phyloP scores from a whole-genome alignment of 495 filamentous ascomycete genomes.

The Neurospora tetrasperma region DNA sequence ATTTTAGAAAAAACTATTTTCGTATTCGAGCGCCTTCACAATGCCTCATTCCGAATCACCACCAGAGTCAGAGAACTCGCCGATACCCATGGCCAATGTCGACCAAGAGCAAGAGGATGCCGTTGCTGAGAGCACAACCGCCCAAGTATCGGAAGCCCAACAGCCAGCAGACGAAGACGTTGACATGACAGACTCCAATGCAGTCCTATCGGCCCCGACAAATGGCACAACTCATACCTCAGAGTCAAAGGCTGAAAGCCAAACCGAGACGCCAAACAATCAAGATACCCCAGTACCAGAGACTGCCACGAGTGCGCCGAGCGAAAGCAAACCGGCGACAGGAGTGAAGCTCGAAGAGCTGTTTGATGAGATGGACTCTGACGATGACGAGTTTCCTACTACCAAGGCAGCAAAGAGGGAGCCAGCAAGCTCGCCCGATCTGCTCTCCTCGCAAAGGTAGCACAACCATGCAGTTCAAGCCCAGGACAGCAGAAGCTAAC shows the following conservation, averaged over 20 bases:
- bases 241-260: background rate
- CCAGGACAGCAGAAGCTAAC: background rate
- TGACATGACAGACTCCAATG: constrained; percentile 11
- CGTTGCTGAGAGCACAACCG: background rate
- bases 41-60: constrained; percentile 16
- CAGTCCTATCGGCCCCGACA: no score
- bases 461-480: background rate
- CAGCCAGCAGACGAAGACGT: constrained; percentile 7
- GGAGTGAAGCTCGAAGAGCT: constrained; percentile 70
- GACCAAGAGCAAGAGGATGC: background rate
- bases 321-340: constrained; percentile 17
- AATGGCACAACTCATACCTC: background rate
- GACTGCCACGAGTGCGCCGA: constrained; percentile 3
- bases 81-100: constrained; percentile 8
- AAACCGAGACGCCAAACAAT: background rate
- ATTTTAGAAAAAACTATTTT: background rate
- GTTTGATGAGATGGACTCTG: constrained; percentile 68
- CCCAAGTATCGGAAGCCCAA: background rate
- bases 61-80: background rate
- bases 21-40: background rate
- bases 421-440: constrained; percentile 18
- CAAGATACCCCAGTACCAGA: background rate
- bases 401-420: constrained; percentile 19
- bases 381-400: constrained; percentile 66
- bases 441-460: constrained; percentile 25